phyloP scores from a whole-genome alignment of 1,284 basidiomycete genomes.

The Microbotryum violaceum region DNA sequence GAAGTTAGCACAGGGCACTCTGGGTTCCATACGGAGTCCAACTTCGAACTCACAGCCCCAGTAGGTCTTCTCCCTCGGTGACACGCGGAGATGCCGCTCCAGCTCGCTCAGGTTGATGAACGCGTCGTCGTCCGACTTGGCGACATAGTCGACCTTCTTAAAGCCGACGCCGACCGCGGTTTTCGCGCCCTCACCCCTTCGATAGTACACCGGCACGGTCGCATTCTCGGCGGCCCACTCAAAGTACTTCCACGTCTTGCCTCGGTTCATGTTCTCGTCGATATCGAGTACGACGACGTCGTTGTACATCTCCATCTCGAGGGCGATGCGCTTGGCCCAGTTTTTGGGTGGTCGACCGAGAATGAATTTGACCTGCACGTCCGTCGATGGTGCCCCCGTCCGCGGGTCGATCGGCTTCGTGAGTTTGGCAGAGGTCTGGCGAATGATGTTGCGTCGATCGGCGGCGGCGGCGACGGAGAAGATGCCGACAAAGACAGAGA shows the following conservation, averaged over 20 bases:
- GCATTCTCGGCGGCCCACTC: constrained; percentile 84
- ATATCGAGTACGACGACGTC: constrained; percentile 80
- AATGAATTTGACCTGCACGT: constrained; percentile 84
- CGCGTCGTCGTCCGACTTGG: constrained; percentile 89
- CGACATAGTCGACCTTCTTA: constrained; percentile 68
- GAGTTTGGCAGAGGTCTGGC: constrained; percentile 82
- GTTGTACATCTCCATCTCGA: constrained; percentile 90
- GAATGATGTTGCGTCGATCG: constrained; percentile 79
- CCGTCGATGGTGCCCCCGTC: constrained; percentile 48
- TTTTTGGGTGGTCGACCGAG: constrained; percentile 74
- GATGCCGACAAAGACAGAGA: constrained; percentile 81
- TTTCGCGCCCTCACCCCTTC: constrained; percentile 15
- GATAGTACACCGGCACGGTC: constrained; percentile 62
- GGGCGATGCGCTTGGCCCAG: constrained; percentile 67
- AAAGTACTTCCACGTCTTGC: constrained; percentile 78
- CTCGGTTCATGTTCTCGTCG: constrained; percentile 83
- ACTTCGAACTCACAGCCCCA: constrained; percentile 61
- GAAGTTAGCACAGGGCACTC: not conserved
- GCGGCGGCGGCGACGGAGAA: constrained; percentile 80
- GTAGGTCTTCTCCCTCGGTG: constrained; percentile 65
- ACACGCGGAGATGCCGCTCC: constrained; percentile 71
- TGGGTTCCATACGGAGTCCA: not conserved
- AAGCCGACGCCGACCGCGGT: constrained; percentile 50
- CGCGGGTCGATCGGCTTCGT: constrained; percentile 39
- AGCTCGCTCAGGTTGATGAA: constrained; percentile 90